Base-by-base conservation (phyloP, 805 yeast genomes). In the Candida sonorensis region DNA sequence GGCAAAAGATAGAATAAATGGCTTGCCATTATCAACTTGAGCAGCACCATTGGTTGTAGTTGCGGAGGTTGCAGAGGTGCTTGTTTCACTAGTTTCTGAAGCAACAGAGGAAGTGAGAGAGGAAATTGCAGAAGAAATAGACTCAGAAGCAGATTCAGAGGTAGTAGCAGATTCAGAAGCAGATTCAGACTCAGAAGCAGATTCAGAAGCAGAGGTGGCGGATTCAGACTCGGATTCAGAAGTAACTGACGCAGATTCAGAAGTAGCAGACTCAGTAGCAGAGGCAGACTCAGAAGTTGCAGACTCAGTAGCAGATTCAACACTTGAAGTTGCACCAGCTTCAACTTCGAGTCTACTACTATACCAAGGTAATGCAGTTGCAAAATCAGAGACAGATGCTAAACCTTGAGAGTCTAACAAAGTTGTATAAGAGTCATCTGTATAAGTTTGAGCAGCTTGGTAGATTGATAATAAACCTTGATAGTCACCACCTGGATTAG, bases 391-490 rank as follows among this genome's bases (percentile, higher is more conserved):
- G 17, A 55, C 35, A 4, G 47, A 31, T 3, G 41, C 23, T 16
- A 33, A 29, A 25, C 35, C 35, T 1, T 32, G 38, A 17, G 45
- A 20, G 34, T 51, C 42, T 36, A 59, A 50, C 36, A 66, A 50
- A 22, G 70, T 64, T 27, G 70, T 66, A 50, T 62, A 66, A n/a
- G 66, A 52, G 31, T 62, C 58, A 45, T 66, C 68, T 9, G 64
- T 65, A 49, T 64, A 66, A 27, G 69, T 65, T 20, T 43, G 45
- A 22, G 56, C 60, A 19, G 44, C 41, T 26, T 41, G 26, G 27
- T 62, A 64, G 33, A 63, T 46, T 11, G 47, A 30, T 8, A 65
- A 44, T 28, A 65, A 48, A 10, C 41, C 55, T 3, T 50, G 37
- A 16, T 58, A 59, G 25, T 50, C 56, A 13, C 34, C 44, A 13